Percentiles rank a stretch among this genome's conserved stretches.
Conservation (phyloP, 2,329 filamentous ascomycete genomes). For the Claviceps fusiformis region DNA sequence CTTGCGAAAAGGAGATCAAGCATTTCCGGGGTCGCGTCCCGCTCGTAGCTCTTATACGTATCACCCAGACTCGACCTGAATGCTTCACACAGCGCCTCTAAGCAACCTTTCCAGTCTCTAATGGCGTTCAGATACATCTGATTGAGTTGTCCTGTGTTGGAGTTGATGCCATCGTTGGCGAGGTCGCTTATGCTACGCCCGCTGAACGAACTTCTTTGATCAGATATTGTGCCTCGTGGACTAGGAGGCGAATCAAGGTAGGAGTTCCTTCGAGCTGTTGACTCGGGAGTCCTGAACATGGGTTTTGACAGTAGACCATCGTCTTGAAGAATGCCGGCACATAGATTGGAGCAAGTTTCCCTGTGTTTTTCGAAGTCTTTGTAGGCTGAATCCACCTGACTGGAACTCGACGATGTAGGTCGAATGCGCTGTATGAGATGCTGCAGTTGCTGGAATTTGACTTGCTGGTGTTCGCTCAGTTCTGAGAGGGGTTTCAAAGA, state of each 20-base stretch:
- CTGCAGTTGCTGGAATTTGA: conserved; percentile 22
- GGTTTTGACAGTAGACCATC: conserved; percentile 20
- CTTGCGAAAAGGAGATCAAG: conserved; percentile 29
- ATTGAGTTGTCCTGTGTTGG: conserved; percentile 10
- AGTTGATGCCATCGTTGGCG: conserved; percentile 12
- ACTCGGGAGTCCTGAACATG: conserved; percentile 11
- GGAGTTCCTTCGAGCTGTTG: conserved; percentile 15
- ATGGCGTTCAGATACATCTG: conserved; percentile 26
- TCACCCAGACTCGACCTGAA: conserved; percentile 27
- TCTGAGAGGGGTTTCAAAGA: conserved; percentile 12
- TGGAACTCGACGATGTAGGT: conserved; percentile 18
- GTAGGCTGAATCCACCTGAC: conserved; percentile 29
- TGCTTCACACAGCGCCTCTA: conserved; percentile 28
- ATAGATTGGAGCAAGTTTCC: conserved; percentile 27
- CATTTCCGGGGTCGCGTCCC: conserved; percentile 27
- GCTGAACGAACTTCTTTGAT: conserved; percentile 25
- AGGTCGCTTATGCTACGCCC: conserved; percentile 21
- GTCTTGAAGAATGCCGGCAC: conserved; percentile 25
- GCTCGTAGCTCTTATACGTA: conserved; percentile 32
- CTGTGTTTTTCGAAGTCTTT: conserved; percentile 29
- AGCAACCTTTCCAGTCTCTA: conserved; percentile 29
- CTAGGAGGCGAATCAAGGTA: conserved; percentile 19
- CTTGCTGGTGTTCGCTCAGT: conserved; percentile 17
- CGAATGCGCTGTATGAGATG: conserved; percentile 22
- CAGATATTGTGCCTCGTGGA: conserved; percentile 14